These are phyloP conservation scores for Lipomyces oligophaga DNA, from an alignment of 805 yeast species.

Conservation along the genomic window DNA sequence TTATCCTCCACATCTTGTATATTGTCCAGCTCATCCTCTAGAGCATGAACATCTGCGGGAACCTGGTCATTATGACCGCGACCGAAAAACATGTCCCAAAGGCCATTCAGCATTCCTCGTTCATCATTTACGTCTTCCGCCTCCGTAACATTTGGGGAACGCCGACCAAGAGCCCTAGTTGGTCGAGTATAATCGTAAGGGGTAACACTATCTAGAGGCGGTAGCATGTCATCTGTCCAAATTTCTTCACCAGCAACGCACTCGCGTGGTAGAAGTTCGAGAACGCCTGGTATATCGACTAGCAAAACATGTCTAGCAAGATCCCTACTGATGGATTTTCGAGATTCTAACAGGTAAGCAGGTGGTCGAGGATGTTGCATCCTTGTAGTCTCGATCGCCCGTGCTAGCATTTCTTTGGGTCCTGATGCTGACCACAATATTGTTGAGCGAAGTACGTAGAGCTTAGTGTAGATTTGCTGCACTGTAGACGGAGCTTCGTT, in stretches of 20 bases:
- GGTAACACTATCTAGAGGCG: conserved; percentile 30
- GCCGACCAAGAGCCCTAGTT: conserved; percentile 15
- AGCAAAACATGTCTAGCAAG: conserved; percentile 32
- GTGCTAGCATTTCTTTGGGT: conserved; percentile 19
- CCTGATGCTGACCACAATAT: conserved; percentile 29
- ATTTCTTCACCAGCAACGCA: conserved; percentile 23
- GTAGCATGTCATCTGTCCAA: conserved; percentile 32
- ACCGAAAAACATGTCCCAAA: background rate
- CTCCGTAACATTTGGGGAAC: background rate
- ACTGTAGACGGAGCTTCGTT: conserved; percentile 20
- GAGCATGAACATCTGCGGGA: background rate
- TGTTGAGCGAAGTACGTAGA: conserved; percentile 30
- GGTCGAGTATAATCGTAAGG: conserved; percentile 25
- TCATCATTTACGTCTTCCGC: background rate
- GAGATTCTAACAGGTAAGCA: conserved; percentile 2
- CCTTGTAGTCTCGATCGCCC: conserved; percentile 4
- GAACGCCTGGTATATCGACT: conserved; percentile 29
- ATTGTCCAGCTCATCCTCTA: background rate
- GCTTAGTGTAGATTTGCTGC: conserved; percentile 26
- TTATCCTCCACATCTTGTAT: background rate
- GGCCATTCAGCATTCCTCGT: background rate
- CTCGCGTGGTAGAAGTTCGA: conserved; percentile 27
- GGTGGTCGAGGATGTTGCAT: conserved; percentile 13
- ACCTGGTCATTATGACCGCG: background rate
- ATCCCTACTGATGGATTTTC: conserved; percentile 19